phyloP scores from a whole-genome alignment of 257 asterid species.

The Solanum verrucosum region DNA sequence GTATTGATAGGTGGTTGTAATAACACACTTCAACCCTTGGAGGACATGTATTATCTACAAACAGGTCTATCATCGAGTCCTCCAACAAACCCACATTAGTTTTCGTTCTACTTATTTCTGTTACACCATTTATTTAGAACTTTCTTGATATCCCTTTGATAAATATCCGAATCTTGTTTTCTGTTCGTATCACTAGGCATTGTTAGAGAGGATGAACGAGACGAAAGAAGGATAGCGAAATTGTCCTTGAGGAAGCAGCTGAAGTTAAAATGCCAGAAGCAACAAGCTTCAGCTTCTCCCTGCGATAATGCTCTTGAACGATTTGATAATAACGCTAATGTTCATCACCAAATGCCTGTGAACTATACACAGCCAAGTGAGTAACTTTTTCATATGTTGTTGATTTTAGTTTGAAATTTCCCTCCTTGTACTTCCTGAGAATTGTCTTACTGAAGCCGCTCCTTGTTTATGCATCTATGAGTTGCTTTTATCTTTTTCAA shows the following conservation, averaged over 20 bases:
- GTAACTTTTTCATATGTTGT: slow-evolving; percentile 5
- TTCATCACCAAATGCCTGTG: slow-evolving; percentile 53
- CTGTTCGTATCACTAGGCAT: slow-evolving; percentile 39
- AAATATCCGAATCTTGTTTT: slow-evolving; percentile 5
- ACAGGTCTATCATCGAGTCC: slow-evolving; percentile 49
- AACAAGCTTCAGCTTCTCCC: slow-evolving; percentile 23
- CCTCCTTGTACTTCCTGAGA: neutral
- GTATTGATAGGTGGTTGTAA: slow-evolving; percentile 91
- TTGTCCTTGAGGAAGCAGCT: slow-evolving; percentile 84
- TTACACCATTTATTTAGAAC: neutral
- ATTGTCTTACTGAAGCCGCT: neutral
- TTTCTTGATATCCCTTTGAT: neutral
- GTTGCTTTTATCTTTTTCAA: neutral
- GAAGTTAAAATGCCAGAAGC: slow-evolving; percentile 81
- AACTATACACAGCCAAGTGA: slow-evolving; percentile 66
- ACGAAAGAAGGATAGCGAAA: slow-evolving; percentile 64
- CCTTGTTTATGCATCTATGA: slow-evolving; percentile 1
- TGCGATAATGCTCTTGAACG: slow-evolving; percentile 29
- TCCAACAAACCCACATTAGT: neutral
- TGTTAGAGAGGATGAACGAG: slow-evolving; percentile 48
- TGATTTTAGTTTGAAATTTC: neutral
- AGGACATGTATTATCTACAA: slow-evolving; percentile 75
- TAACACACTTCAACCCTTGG: slow-evolving; percentile 89
- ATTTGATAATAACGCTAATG: slow-evolving; percentile 30
- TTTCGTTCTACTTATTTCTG: neutral